Percentiles rank a stretch among this genome's conserved stretches.
phyloP scores from a whole-genome alignment of 2,329 filamentous ascomycete genomes.

The Cercospora berteroae region DNA sequence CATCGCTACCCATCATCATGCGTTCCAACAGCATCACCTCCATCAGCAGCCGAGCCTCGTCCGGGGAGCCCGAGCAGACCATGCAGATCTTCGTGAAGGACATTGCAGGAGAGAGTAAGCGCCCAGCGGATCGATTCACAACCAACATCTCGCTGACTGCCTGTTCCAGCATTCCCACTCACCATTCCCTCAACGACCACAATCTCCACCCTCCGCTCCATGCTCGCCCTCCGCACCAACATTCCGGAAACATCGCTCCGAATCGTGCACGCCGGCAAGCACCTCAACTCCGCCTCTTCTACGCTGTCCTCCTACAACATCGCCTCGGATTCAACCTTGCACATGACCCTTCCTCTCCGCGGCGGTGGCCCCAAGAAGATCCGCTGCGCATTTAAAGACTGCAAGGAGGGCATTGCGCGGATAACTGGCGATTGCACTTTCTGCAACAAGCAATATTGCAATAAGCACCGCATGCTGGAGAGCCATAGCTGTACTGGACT shows the following conservation, averaged over 20 bases:
- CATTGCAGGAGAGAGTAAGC: constrained; percentile 58
- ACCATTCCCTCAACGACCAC: constrained; percentile 55
- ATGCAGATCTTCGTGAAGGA: constrained; percentile 64
- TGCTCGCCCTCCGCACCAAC: constrained; percentile 59
- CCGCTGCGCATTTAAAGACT: constrained; percentile 84
- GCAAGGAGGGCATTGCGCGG: constrained; percentile 80
- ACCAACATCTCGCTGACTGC: constrained; percentile 25
- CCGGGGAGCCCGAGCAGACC: constrained; percentile 49
- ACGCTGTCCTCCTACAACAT: constrained; percentile 52
- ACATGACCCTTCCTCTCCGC: constrained; percentile 58
- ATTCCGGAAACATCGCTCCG: constrained; percentile 52
- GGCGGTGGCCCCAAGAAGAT: constrained; percentile 68
- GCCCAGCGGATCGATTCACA: constrained; percentile 7
- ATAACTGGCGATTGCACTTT: constrained; percentile 97
- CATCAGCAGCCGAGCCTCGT: constrained; percentile 41
- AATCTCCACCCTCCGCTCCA: constrained; percentile 55
- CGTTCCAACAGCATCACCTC: constrained; percentile 46
- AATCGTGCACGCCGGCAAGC: constrained; percentile 59
- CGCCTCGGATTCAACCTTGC: constrained; percentile 51
- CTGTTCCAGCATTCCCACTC: constrained; percentile 53
- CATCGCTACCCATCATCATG: constrained; percentile 37
- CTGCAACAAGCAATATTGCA: constrained; percentile 91
- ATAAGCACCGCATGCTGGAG: constrained; percentile 89
- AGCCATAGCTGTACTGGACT: constrained; percentile 90
- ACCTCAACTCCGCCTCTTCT: constrained; percentile 46